phyloP scores from a whole-genome alignment of 805 yeast genomes.

The Alloascoidea hylecoeti region DNA sequence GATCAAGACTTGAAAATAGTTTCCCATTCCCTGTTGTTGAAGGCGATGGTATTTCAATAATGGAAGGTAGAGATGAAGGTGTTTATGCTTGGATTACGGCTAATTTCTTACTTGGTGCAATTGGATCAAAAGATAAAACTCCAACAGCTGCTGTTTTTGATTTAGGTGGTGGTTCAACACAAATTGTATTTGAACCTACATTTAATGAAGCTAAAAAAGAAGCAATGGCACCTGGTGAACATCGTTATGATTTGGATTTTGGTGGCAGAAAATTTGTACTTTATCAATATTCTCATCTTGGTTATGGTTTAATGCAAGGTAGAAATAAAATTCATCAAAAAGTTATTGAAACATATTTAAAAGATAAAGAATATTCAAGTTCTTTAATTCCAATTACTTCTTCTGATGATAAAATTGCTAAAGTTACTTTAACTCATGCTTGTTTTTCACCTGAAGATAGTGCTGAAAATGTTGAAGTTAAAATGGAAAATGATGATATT shows the following conservation, averaged over 20 bases:
- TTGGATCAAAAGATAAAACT: conserved; percentile 56
- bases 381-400: conserved; percentile 12
- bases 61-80: conserved; percentile 97
- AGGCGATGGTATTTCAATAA: conserved; percentile 77
- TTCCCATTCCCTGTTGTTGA: conserved; percentile 89
- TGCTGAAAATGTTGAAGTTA: conserved; percentile 49
- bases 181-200: conserved; percentile 95
- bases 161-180: conserved; percentile 97
- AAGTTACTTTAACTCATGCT: conserved; percentile 50
- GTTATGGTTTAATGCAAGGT: conserved; percentile 93
- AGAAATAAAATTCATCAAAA: conserved; percentile 64
- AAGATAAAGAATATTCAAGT: conserved; percentile 14
- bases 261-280: conserved; percentile 71
- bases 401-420: conserved; percentile 20
- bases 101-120: conserved; percentile 85
- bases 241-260: conserved; percentile 64
- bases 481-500: conserved; percentile 25
- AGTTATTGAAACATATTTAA: conserved; percentile 37
- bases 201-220: conserved; percentile 35
- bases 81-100: conserved; percentile 98
- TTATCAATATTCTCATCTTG: conserved; percentile 91
- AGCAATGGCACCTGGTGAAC: conserved; percentile 73
- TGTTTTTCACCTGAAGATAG: conserved; percentile 72
- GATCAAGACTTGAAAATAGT: conserved; percentile 56
- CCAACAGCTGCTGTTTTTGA: conserved; percentile 97